Evolutionary conservation across 768 basidiomycete species (phyloP).

Genomic region (Lanmaoa rubissima): DNA sequence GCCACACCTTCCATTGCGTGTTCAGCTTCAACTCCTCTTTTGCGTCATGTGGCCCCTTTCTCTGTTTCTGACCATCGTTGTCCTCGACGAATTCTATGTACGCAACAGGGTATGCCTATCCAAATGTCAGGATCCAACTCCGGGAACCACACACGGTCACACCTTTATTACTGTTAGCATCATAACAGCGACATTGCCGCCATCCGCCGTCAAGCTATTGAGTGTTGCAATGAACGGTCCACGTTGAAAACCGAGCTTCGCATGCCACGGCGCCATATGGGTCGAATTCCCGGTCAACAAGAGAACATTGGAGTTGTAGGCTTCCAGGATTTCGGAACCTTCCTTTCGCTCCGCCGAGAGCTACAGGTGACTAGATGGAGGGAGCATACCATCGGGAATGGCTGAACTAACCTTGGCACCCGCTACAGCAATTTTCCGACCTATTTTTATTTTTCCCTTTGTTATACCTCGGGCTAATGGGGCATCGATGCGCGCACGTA

Average conservation of each 20-base stretch:
- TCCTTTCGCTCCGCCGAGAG: conserved; percentile 71
- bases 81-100: conserved; percentile 68
- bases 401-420: conserved; percentile 67
- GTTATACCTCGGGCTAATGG: conserved; percentile 69
- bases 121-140: neutral
- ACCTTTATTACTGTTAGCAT: conserved; percentile 74
- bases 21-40: conserved; percentile 62
- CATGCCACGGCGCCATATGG: conserved; percentile 84
- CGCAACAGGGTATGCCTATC: conserved; percentile 68
- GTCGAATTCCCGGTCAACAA: conserved; percentile 81
- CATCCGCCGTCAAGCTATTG: conserved; percentile 75
- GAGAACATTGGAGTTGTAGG: conserved; percentile 65
- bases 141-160: neutral
- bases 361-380: conserved; percentile 35
- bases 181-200: conserved; percentile 73
- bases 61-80: conserved; percentile 45
- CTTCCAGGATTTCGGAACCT: conserved; percentile 79
- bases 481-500: conserved; percentile 73
- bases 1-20: conserved; percentile 70
- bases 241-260: conserved; percentile 76
- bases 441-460: conserved; percentile 64
- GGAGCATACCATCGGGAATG: neutral
- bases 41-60: conserved; percentile 64
- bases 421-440: conserved; percentile 78
- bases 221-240: conserved; percentile 72